Conservation (phyloP, 208 protist genomes). For the Acanthamoeba polyphaga region DNA sequence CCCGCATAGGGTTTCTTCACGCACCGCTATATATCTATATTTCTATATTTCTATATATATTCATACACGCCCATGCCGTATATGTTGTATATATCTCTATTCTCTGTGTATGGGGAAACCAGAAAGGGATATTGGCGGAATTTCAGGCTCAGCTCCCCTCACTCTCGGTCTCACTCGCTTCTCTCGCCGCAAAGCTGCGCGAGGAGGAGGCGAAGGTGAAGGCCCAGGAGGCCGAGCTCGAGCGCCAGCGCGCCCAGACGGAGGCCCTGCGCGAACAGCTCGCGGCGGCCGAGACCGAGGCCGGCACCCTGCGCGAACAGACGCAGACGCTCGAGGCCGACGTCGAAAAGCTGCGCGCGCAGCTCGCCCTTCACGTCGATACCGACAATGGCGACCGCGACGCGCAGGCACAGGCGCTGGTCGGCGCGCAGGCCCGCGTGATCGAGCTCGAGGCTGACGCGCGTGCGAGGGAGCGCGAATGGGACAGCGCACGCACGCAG, state of each 20-base stretch:
- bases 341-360: background rate
- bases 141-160: background rate
- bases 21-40: background rate
- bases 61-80: background rate
- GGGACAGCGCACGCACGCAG: background rate
- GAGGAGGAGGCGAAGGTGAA: constrained; percentile 20
- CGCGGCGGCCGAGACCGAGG: background rate
- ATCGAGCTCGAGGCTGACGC: too few species aligned
- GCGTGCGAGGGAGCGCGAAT: background rate
- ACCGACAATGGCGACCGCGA: background rate
- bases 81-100: background rate
- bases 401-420: background rate
- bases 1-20: background rate
- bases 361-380: background rate
- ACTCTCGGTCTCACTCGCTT: background rate
- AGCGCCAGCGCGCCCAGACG: background rate
- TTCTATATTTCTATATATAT: background rate
- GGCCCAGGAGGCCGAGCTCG: constrained; percentile 2
- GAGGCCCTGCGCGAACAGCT: background rate
- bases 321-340: background rate
- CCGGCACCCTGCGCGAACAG: background rate
- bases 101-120: background rate
- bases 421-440: too few species aligned
- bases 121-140: background rate
- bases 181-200: constrained; percentile 23